Base-by-base conservation (phyloP, 2,329 filamentous ascomycete genomes). In the Sphaerulina musiva region DNA sequence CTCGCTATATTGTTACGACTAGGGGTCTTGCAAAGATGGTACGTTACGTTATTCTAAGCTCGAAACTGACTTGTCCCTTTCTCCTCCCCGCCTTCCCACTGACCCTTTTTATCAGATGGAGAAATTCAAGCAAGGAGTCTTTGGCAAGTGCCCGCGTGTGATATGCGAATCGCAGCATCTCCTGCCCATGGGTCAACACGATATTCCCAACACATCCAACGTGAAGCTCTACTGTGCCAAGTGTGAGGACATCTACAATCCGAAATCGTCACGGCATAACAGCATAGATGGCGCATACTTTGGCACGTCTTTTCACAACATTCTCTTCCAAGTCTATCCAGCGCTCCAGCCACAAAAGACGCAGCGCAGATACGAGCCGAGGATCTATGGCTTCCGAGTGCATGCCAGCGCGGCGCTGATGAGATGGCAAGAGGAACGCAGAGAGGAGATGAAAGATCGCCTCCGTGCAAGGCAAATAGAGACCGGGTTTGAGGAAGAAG, bases 231-330 rank as follows among this genome's bases (percentile, higher is more conserved):
- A 95, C 80, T 98, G 93, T 74, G 85, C 87, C 46, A 89, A 90
- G 65, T 98, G 93, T 78, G 93, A 98, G 78, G 93, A 98, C 71
- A 86, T 95, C 56, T 98, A 98, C 80, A 97, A 97, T 74, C 93
- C 93, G 43, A 98, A 98, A 73, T 97, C 93, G 3, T 92, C 89
- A 17, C 89, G 93, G 29, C 93, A 98, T 73, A 90, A 91, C 48
- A 82, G 87, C 55, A 96, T 98, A 67, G 93, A 98, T 70, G 93
- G 93, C 59, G 93, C 93, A 61, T 98, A 97, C 79, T 98, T 98
- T 64, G 93, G 93, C 64, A 91, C 92, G 46, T 95, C 89, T 2
- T 98, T 98, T 78, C 92, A 96, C 79, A 96, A 96, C 75, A 96
- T 98, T 73, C 83, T 98, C 59, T 97, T 98, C 78, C 93, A 98